phyloP scores from a whole-genome alignment of 495 filamentous ascomycete species.

The Aspergillus diversus region DNA sequence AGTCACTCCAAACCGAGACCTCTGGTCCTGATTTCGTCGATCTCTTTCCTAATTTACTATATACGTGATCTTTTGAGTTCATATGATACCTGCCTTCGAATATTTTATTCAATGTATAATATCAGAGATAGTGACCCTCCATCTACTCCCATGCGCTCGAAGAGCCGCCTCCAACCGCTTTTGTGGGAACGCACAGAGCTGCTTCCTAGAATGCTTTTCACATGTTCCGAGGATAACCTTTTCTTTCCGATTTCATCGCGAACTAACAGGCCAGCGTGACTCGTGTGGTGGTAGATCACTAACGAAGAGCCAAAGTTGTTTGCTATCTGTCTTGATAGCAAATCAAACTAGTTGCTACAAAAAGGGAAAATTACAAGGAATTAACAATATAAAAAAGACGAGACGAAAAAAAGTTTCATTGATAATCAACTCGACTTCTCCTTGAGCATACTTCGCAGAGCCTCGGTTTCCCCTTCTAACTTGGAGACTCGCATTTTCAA shows the following conservation, averaged over 20 bases:
- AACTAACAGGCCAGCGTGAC: no score
- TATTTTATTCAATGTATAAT: neutral
- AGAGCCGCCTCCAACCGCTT: neutral
- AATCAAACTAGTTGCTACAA: neutral
- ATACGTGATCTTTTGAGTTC: neutral
- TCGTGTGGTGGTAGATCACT: no score
- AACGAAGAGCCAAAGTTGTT: no score
- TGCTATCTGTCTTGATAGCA: neutral
- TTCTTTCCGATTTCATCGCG: neutral
- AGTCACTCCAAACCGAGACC: slow-evolving; percentile 21
- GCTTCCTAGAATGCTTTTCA: no score
- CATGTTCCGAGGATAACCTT: neutral
- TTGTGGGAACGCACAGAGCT: neutral
- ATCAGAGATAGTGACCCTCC: neutral
- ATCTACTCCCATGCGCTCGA: neutral
- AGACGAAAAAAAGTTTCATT: neutral
- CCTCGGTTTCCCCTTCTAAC: slow-evolving; percentile 63
- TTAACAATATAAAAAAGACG: slow-evolving; percentile 1
- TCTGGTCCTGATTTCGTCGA: slow-evolving; percentile 30
- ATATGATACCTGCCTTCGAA: neutral
- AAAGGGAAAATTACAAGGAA: neutral
- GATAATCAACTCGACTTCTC: slow-evolving; percentile 6
- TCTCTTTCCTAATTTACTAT: neutral
- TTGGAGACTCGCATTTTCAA: slow-evolving; percentile 64
- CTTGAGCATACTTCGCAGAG: slow-evolving; percentile 35